Conservation (phyloP, 805 yeast genomes). For the Isabelozyma gotoi region DNA sequence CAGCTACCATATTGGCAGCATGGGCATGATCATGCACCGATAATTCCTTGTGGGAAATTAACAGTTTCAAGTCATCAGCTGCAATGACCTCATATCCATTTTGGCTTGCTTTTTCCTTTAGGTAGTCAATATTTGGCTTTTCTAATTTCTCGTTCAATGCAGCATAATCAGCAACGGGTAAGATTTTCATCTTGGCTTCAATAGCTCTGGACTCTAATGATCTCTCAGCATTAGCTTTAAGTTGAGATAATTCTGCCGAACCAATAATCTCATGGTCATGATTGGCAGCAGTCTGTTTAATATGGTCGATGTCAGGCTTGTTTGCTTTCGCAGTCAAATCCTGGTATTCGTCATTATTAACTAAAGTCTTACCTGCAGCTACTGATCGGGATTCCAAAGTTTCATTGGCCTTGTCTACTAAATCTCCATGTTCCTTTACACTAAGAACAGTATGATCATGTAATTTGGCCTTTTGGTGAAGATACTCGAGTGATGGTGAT, state of each 20-base stretch:
- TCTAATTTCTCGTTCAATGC: slow-evolving; percentile 10
- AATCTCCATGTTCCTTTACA: slow-evolving; percentile 2
- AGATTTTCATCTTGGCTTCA: slow-evolving; percentile 1
- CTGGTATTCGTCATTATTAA: slow-evolving; percentile 11
- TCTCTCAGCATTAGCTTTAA: slow-evolving; percentile 7
- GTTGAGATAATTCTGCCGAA: slow-evolving; percentile 5
- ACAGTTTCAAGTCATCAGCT: slow-evolving; percentile 9
- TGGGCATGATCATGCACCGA: slow-evolving; percentile 14
- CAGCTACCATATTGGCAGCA: slow-evolving; percentile 10
- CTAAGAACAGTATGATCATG: slow-evolving; percentile 7
- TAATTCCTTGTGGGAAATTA: slow-evolving; percentile 3
- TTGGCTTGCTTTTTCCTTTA: slow-evolving; percentile 16
- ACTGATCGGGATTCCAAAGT: slow-evolving; percentile 10
- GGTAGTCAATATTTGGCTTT: slow-evolving; percentile 30
- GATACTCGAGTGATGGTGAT: slow-evolving; percentile 9
- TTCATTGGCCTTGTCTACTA: slow-evolving; percentile 4
- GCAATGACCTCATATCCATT: slow-evolving; percentile 11
- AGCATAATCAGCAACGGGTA: slow-evolving; percentile 5
- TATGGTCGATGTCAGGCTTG: slow-evolving; percentile 8
- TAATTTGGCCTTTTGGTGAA: slow-evolving; percentile 6
- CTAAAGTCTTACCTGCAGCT: slow-evolving; percentile 7
- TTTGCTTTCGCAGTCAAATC: slow-evolving; percentile 3
- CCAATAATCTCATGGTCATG: neutral
- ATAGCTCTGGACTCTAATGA: slow-evolving; percentile 10
- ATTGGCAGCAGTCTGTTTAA: slow-evolving; percentile 12